These are phyloP conservation scores for Trifolium pratense DNA, from an alignment of 306 rosid genomes.

Conservation along the genomic window DNA sequence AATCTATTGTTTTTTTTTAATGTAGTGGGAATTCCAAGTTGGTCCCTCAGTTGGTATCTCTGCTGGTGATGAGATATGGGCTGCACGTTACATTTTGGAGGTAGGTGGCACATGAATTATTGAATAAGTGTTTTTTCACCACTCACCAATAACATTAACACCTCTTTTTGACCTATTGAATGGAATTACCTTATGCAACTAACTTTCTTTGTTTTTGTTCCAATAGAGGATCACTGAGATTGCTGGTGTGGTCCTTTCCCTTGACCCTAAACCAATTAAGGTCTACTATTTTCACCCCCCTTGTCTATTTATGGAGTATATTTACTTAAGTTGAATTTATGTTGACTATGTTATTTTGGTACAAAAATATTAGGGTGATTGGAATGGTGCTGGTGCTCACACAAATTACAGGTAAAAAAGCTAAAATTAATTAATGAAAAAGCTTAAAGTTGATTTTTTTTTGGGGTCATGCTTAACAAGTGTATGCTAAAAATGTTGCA, in stretches of 20 bases:
- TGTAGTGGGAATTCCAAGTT: constrained; percentile 98
- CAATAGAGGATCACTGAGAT: constrained; percentile 86
- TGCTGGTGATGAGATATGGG: constrained; percentile 89
- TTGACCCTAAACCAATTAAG: constrained; percentile 96
- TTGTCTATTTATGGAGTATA: neutral
- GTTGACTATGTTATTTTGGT: neutral
- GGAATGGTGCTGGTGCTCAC: constrained; percentile 99
- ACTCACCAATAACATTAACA: neutral
- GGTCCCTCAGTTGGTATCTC: constrained; percentile 91
- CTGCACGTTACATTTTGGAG: constrained; percentile 97
- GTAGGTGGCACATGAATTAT: constrained; percentile 58
- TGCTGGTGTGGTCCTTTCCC: constrained; percentile 78
- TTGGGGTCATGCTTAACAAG: neutral
- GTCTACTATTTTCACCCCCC: constrained; percentile 38
- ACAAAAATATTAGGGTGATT: constrained; percentile 66
- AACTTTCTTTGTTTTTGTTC: constrained; percentile 35
- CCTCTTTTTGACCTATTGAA: constrained; percentile 18
- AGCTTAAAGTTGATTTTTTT: neutral
- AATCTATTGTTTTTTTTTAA: constrained; percentile 9
- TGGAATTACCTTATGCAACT: neutral
- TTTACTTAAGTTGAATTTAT: neutral
- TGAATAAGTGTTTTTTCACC: neutral
- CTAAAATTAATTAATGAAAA: neutral
- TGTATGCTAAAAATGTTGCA: constrained; percentile 36
- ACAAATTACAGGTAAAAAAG: constrained; percentile 97